These are phyloP conservation scores for Suillus luteus DNA, from an alignment of 768 basidiomycete species.

Conservation along the genomic window DNA sequence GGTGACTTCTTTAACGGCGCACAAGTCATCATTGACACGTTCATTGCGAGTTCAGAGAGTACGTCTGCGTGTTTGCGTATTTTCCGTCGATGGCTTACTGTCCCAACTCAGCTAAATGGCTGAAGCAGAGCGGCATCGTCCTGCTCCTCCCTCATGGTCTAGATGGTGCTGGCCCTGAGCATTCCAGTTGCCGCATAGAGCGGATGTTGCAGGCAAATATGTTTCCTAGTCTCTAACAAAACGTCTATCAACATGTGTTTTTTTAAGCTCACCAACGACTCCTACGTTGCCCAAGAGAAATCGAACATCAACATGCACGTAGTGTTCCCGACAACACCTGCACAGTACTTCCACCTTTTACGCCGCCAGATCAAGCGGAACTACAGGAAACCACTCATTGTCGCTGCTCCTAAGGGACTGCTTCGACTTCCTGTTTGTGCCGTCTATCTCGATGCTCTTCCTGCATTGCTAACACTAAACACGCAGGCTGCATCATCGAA, in stretches of 20 bases:
- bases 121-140: conserved; percentile 87
- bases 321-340: conserved; percentile 83
- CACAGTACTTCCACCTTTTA: conserved; percentile 93
- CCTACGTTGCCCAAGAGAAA: conserved; percentile 36
- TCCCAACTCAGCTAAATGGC: conserved; percentile 77
- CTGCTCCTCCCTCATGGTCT: conserved; percentile 87
- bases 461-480: neutral
- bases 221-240: neutral
- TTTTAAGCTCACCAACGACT: conserved; percentile 75
- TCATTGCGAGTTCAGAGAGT: conserved; percentile 85
- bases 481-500: conserved; percentile 71
- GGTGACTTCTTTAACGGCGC: conserved; percentile 95
- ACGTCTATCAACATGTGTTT: neutral
- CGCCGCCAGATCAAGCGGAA: conserved; percentile 83
- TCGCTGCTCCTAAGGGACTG: conserved; percentile 84
- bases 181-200: conserved; percentile 87
- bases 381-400: conserved; percentile 83
- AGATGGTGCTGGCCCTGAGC: conserved; percentile 92
- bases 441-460: neutral
- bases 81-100: neutral
- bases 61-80: conserved; percentile 26
- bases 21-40: conserved; percentile 86
- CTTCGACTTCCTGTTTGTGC: conserved; percentile 67
- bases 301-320: conserved; percentile 82
- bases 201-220: conserved; percentile 79